A percentile compares a stretch with the other conserved stretches of the same genome.
Conservation (phyloP, 2,329 filamentous ascomycete genomes). For the Sporothrix brasiliensis region DNA sequence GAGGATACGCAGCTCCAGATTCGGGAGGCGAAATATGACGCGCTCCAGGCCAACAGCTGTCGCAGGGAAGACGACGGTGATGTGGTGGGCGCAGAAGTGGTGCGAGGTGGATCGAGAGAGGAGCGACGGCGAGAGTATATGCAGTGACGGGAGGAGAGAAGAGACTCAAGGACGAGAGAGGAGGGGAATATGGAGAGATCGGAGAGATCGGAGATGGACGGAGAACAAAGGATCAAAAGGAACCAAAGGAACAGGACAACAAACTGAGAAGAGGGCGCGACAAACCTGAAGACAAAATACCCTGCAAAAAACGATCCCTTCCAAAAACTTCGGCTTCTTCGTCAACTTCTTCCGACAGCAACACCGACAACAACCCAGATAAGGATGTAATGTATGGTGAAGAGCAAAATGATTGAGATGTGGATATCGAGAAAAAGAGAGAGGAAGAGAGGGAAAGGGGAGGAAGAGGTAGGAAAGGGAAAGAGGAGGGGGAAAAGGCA, state of each 20-base stretch:
- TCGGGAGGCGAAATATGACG: neutral
- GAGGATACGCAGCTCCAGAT: neutral
- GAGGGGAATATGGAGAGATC: neutral
- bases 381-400: slow-evolving; percentile 32
- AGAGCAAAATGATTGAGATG: slow-evolving; percentile 31
- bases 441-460: slow-evolving; percentile 30
- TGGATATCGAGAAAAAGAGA: slow-evolving; percentile 35
- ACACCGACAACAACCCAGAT: slow-evolving; percentile 38
- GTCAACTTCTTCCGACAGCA: slow-evolving; percentile 38
- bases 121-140: neutral
- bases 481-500: slow-evolving; percentile 30
- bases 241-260: slow-evolving; percentile 2
- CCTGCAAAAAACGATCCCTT: slow-evolving; percentile 28
- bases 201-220: neutral
- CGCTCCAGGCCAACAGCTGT: slow-evolving; percentile 9
- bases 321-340: slow-evolving; percentile 36
- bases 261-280: slow-evolving; percentile 13
- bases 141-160: slow-evolving; percentile 4
- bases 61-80: neutral
- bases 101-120: neutral
- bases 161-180: neutral
- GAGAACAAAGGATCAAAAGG: slow-evolving; percentile 3
- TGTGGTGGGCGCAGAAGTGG: neutral
- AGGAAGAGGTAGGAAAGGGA: slow-evolving; percentile 32
- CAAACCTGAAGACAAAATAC: slow-evolving; percentile 27